phyloP scores from a whole-genome alignment of 73 alveolate species.

The Paraurostyla sp. region DNA sequence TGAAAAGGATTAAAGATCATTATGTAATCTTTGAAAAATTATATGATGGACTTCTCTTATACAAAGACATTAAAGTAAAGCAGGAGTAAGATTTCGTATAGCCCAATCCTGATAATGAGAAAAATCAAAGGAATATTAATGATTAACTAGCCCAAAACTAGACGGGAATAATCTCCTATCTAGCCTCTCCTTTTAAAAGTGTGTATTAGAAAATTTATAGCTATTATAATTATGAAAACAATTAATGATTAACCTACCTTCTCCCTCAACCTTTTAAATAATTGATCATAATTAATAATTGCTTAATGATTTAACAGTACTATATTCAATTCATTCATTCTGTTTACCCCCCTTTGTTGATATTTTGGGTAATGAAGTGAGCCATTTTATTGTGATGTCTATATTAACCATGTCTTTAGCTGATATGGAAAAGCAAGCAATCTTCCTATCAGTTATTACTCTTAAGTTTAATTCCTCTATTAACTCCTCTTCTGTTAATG shows the following conservation, averaged over 20 bases:
- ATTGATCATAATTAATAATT: too few relatives aligned
- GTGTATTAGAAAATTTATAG: background rate
- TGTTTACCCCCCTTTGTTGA: background rate
- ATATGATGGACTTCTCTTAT: conserved; percentile 77
- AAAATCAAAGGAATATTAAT: background rate
- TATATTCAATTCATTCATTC: background rate
- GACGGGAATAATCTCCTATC: background rate
- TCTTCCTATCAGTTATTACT: conserved; percentile 80
- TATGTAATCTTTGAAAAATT: conserved; percentile 70
- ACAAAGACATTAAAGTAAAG: conserved; percentile 65
- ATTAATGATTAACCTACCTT: background rate
- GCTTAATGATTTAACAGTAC: background rate
- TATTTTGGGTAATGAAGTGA: background rate
- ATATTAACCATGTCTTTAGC: conserved; percentile 84
- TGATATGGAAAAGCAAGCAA: conserved; percentile 90
- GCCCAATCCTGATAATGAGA: background rate
- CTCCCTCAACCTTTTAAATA: too few relatives aligned
- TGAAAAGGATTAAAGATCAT: conserved; percentile 68
- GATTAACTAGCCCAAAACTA: background rate
- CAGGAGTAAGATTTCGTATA: background rate
- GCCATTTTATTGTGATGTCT: conserved; percentile 84
- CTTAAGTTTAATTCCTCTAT: conserved; percentile 77
- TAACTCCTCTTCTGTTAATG: conserved; percentile 89
- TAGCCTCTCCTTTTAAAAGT: background rate
- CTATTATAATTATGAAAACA: background rate